Conservation (phyloP, 192 early-diverging fungal genomes). For the Obelidium mucronatum region DNA sequence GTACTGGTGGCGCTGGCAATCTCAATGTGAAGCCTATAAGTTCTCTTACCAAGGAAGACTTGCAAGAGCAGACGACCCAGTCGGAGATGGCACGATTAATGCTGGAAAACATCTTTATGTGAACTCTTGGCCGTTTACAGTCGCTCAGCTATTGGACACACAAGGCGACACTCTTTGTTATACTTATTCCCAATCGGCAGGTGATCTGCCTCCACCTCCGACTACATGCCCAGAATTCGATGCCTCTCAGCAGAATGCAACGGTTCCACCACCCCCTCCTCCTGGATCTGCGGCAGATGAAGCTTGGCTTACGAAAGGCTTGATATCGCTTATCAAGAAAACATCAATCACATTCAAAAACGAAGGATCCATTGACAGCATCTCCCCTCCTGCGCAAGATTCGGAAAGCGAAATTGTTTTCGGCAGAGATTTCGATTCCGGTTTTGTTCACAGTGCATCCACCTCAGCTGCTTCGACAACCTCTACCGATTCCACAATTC, state of each 20-base stretch:
- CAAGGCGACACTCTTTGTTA: slow-evolving; percentile 30
- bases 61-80: background rate
- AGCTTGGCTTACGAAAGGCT: background rate
- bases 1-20: slow-evolving; percentile 21
- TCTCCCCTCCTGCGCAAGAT: background rate
- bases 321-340: background rate
- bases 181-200: slow-evolving; percentile 20
- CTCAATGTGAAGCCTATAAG: slow-evolving; percentile 2
- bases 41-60: slow-evolving; percentile 8
- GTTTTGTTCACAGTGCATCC: background rate
- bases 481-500: background rate
- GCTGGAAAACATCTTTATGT: background rate
- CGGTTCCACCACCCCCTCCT: background rate
- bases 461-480: background rate
- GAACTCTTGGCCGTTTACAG: slow-evolving; percentile 2
- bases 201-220: slow-evolving; percentile 2
- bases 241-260: background rate
- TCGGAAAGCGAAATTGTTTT: background rate
- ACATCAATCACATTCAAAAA: background rate
- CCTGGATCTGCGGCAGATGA: background rate
- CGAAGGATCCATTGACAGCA: background rate
- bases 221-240: background rate
- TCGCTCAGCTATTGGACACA: slow-evolving; percentile 20
- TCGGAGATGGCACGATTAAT: background rate
- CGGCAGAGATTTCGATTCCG: background rate